phyloP scores from a whole-genome alignment of 2,329 filamentous ascomycete species.

The Fusarium concolor region DNA sequence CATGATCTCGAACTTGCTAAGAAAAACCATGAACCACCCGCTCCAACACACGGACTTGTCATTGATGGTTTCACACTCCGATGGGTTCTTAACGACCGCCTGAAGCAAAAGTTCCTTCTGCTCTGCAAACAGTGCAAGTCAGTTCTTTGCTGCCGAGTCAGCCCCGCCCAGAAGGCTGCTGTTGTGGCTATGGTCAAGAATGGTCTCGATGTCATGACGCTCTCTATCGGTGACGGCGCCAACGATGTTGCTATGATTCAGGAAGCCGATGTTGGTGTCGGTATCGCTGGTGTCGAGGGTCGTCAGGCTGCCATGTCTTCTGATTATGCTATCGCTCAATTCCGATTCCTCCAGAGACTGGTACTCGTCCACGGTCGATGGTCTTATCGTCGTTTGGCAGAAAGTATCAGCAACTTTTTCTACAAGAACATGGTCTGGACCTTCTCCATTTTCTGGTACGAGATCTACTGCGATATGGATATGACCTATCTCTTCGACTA shows the following conservation, averaged over 20 bases:
- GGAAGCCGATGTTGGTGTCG: slow-evolving; percentile 95
- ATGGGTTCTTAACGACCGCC: slow-evolving; percentile 81
- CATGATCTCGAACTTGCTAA: slow-evolving; percentile 84
- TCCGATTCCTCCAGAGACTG: slow-evolving; percentile 86
- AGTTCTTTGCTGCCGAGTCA: slow-evolving; percentile 96
- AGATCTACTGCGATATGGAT: slow-evolving; percentile 95
- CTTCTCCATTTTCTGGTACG: slow-evolving; percentile 96
- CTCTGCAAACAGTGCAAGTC: slow-evolving; percentile 98
- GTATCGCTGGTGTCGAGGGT: slow-evolving; percentile 93
- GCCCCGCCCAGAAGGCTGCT: slow-evolving; percentile 95
- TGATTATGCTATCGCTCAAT: slow-evolving; percentile 95
- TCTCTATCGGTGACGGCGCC: slow-evolving; percentile 92
- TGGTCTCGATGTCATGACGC: slow-evolving; percentile 94
- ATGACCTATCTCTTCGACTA: slow-evolving; percentile 98
- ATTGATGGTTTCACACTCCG: slow-evolving; percentile 96
- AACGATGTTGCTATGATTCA: slow-evolving; percentile 99
- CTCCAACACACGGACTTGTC: slow-evolving; percentile 89
- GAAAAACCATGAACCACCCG: slow-evolving; percentile 86
- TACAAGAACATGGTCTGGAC: slow-evolving; percentile 99
- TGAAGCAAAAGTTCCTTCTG: slow-evolving; percentile 93
- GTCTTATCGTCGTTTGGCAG: slow-evolving; percentile 94
- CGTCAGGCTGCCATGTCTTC: slow-evolving; percentile 96
- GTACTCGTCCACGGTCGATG: slow-evolving; percentile 92
- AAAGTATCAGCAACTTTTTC: slow-evolving; percentile 98
- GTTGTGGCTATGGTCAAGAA: slow-evolving; percentile 96